Base-by-base conservation (phyloP, 176 grass and related monocot genomes). In the maize (Zea mays) region DNA sequence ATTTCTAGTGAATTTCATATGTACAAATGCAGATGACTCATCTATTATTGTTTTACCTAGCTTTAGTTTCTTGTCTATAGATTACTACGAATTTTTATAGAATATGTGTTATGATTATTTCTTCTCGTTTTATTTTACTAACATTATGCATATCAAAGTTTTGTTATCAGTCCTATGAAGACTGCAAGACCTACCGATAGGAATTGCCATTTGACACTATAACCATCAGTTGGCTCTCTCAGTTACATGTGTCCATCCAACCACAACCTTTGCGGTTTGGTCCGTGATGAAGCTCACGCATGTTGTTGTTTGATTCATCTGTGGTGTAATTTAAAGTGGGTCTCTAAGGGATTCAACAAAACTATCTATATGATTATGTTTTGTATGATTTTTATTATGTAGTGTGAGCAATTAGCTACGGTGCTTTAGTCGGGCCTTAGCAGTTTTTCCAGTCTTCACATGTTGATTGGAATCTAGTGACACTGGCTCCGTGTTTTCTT, bases 151-250 rank as follows among this genome's bases (percentile, higher is more conserved):
- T 19, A n/a, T 55, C 6, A 55, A 19, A n/a, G 27, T 3, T 57
- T 9, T 57, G 54, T 57, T 9, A 4, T 7, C 40, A 1, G 8
- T 79, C 83, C 83, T 3, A 33, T 67, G 81, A 93, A 17, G 93
- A 93, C 11, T n/a, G 41, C 15, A 73, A 68, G 84, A 75, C 75
- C 84, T 83, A 83, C 81, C 72, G 89, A 97, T 93, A 97, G 90
- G 88, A 93, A 97, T 88, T 88, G 91, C 94, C 91, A 88, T 91
- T 91, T 97, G 91, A 97, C 94, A 89, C 67, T 79, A 65, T 81
- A 80, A 86, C 58, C 78, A 86, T n/a, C 94, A 91, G 84, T 19
- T 86, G 79, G 8, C n/a, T 82, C 41, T 50, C 12, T n/a, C 58
- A 11, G 44, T 44, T 79, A 62, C 55, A 78, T 71, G 11, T 70